Evolutionary conservation across 768 basidiomycete species (phyloP), one percentile per base, ranked within the genome.

Genomic region (Leccinum truebloodii): DNA sequence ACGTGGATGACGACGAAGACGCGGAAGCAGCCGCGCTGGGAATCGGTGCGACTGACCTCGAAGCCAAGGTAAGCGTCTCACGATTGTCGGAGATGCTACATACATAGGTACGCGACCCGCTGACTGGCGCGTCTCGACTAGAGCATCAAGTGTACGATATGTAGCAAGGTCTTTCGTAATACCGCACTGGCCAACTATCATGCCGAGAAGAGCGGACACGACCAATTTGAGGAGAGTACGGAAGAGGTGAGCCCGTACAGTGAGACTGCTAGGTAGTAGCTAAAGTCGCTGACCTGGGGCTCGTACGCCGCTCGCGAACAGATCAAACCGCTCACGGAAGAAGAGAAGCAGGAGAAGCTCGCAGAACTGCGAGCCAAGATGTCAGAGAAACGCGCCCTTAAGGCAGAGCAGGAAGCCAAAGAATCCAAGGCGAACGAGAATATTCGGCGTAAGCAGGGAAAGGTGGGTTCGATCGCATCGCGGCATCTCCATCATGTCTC

Each of bases 321-420:
- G 93, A 86, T 98, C 74, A 94, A 94, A 71, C 95, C 96, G 0
- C 74, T 99, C 55, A 98, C 95, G 0, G 95, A 98, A 75, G 94
- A 95, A 68, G 94, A 98, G 75, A 96, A 88, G 80, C 83, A 86
- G 60, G 79, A 86, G 65, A 92, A 87, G 69, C 80, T 98, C 0
- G 85, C 76, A 0, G 96, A 97, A 63, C 76, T 99, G 60, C 81
- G 86, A 26, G 77, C 81, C 57, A 94, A 88, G 77, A 87, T 98
- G 84, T 80, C 84, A 0, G 87, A 81, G 59, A 98, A 98, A 73
- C 86, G 92, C 1, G 81, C 87, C 1, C 75, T 69, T 54, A 94
- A 94, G 74, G 83, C 87, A 2, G 80, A 82, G 52, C 81, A 88
- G 63, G 94, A 96, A 4, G 84, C 82, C 0, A 84, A 88, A 65